Evolutionary conservation across 306 rosid species (phyloP), one percentile per base, ranked within the genome.

Genomic region (Trichosanthes cucumerina): DNA sequence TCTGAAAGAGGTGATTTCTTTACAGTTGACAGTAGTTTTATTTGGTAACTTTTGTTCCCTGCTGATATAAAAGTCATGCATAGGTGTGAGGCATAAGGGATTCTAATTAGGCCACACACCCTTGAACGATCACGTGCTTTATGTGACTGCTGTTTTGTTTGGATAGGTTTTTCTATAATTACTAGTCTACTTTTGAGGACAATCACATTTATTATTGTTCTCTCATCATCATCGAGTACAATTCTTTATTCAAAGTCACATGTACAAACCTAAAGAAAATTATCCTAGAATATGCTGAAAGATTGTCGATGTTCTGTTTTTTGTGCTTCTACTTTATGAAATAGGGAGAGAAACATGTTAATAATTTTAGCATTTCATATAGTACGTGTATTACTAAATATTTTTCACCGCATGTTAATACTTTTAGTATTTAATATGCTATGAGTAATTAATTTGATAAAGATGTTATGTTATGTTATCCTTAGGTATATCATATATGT

Each of bases 1-100:
- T 62, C 71, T 83, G 69, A 63, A 88, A 23, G 84, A 92, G 96
- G 97, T 88, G 81, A 78, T 83, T 80, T 70, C 80, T 53, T 75
- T 80, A 43, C 78, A 49, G 4, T 77, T 79, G 33, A n/a, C n/a
- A 7, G 18, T 70, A 41, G 16, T 85, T 64, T 60, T 65, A 23
- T 23, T 80, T 43, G 39, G 3, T 66, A n/a, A 43, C 28, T 26
- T 21, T 76, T 63, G 53, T 39, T 49, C 15, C n/a, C n/a, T n/a
- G 31, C 28, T 49, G 60, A 28, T 47, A 46, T 72, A 47, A 28
- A 47, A 72, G 43, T 52, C 60, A 49, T 47, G 77, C 43, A 72
- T 8, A 71, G 6, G 14, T 72, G 41, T 3, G 39, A 46, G 58
- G 58, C 58, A 16, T 47, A 31, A 73, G 24, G 6, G 38, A 15